Conservation (phyloP, 176 grass and related monocot genomes). For the Musa acuminata region DNA sequence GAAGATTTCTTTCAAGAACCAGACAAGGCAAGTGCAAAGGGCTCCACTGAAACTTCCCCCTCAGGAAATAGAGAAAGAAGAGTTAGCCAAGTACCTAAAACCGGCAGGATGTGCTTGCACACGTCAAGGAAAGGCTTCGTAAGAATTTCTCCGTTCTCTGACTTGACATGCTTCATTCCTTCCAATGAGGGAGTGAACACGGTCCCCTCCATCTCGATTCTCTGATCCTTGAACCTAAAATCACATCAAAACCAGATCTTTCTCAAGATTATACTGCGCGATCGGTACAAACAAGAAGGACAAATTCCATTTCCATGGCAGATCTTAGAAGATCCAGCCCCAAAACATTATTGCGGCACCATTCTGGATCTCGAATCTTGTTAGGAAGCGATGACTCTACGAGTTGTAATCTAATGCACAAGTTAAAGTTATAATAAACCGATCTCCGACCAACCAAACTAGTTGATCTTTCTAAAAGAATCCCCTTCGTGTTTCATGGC, state of each 20-base stretch:
- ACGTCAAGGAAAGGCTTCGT: slow-evolving; percentile 76
- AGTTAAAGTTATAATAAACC: background rate
- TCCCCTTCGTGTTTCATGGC: background rate
- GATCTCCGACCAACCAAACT: background rate
- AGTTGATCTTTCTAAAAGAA: background rate
- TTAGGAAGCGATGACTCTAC: background rate
- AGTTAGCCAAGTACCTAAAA: slow-evolving; percentile 47
- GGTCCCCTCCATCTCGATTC: slow-evolving; percentile 44
- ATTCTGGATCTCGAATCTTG: background rate
- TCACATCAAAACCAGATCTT: background rate
- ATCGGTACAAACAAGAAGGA: background rate
- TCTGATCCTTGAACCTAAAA: slow-evolving; percentile 19
- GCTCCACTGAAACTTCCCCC: background rate
- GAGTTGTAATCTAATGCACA: background rate
- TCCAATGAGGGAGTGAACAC: slow-evolving; percentile 65
- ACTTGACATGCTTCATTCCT: slow-evolving; percentile 69
- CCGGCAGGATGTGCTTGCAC: slow-evolving; percentile 80
- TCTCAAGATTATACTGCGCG: background rate
- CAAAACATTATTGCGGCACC: background rate
- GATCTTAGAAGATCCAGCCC: too few species aligned
- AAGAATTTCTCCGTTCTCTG: slow-evolving; percentile 45
- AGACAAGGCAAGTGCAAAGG: background rate
- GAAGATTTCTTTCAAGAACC: background rate
- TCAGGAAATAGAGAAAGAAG: background rate
- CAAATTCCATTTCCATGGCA: too few species aligned